Evolutionary conservation across 1,284 basidiomycete species (phyloP).

Genomic region (Tilletiopsis washingtonensis): DNA sequence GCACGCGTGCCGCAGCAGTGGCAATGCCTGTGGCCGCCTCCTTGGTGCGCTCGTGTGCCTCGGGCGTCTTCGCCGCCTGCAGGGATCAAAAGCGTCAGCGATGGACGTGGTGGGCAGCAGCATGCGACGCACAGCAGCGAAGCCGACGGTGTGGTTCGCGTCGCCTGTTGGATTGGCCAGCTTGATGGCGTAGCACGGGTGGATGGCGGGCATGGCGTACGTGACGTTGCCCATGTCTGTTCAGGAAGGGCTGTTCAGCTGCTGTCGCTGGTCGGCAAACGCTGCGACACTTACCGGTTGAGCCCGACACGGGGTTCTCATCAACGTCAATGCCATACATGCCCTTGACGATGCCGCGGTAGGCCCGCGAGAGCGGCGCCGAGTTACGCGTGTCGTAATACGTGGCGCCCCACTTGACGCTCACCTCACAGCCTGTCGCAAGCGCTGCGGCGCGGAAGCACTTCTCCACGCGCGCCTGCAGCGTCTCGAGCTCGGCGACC

Average conservation of each 20-base stretch:
- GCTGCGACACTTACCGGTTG: constrained; percentile 5
- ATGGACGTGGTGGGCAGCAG: too few relatives aligned
- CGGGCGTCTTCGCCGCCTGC: constrained; percentile 23
- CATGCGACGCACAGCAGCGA: constrained; percentile 7
- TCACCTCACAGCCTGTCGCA: constrained; percentile 61
- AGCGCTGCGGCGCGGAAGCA: constrained; percentile 67
- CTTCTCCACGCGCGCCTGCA: constrained; percentile 55
- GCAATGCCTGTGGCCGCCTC: constrained; percentile 47
- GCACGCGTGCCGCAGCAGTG: constrained; percentile 41
- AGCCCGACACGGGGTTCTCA: constrained; percentile 1
- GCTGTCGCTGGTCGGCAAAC: too few relatives aligned
- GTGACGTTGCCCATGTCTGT: constrained; percentile 49
- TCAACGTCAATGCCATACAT: constrained; percentile 23
- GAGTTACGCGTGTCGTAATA: constrained; percentile 46
- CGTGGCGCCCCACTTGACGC: constrained; percentile 48
- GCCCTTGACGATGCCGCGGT: constrained; percentile 43
- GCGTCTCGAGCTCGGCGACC: constrained; percentile 53
- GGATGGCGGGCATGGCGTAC: constrained; percentile 44
- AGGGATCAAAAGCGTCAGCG: not conserved
- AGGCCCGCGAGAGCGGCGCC: constrained; percentile 16
- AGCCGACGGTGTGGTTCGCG: constrained; percentile 46
- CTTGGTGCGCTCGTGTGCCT: constrained; percentile 41
- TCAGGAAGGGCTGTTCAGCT: too few relatives aligned
- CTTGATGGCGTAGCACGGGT: constrained; percentile 46
- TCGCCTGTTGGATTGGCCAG: constrained; percentile 27